A percentile compares a stretch with the other conserved stretches of the same genome.
These are phyloP conservation scores for Acacia pycnantha DNA, from an alignment of 331 rosid species.

Conservation along the genomic window DNA sequence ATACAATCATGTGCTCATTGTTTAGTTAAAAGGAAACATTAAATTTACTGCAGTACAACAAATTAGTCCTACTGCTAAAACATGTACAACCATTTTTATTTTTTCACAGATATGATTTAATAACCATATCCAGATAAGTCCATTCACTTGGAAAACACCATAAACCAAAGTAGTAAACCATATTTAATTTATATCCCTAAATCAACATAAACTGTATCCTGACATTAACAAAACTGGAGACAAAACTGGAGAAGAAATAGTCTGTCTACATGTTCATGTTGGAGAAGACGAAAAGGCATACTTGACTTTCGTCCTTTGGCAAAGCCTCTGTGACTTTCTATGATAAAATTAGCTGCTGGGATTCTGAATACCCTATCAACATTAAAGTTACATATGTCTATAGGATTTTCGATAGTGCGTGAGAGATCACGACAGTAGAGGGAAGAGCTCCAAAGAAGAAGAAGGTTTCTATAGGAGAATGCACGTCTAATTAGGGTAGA, in stretches of 20 bases:
- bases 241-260: neutral
- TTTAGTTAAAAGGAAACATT: too few relatives aligned
- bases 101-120: neutral
- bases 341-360: conserved; percentile 42
- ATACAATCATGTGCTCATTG: too few relatives aligned
- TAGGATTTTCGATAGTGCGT: conserved; percentile 16
- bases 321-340: conserved; percentile 66
- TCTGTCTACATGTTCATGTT: neutral
- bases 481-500: conserved; percentile 58
- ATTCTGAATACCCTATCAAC: conserved; percentile 26
- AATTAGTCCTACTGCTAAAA: too few relatives aligned
- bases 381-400: conserved; percentile 19
- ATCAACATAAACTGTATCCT: neutral
- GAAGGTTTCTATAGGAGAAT: conserved; percentile 43
- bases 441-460: conserved; percentile 43
- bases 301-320: conserved; percentile 92
- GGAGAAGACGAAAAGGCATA: conserved; percentile 28
- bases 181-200: neutral
- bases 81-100: neutral
- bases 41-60: too few relatives aligned
- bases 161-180: neutral
- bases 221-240: neutral
- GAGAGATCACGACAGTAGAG: conserved; percentile 24
- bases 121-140: neutral
- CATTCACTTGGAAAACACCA: neutral